Base-by-base conservation (phyloP, 2,329 filamentous ascomycete genomes). In the Purpureocillium takamizusanense region DNA sequence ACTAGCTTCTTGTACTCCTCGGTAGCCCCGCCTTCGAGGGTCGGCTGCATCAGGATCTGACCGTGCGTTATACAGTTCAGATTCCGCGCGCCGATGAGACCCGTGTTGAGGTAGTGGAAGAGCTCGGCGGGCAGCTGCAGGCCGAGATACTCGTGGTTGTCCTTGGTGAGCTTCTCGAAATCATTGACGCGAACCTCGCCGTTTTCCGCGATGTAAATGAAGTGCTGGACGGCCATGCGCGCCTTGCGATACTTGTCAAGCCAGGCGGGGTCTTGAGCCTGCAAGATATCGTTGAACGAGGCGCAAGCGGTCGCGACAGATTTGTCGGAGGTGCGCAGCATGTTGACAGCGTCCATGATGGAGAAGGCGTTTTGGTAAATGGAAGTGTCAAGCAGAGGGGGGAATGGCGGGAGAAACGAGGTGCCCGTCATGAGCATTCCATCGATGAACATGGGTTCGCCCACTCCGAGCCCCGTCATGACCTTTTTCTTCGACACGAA, bases 121-220 rank as follows among this genome's bases (percentile, higher is more conserved):
- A 97, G 70, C 61, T 98, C 92, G 31, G 88, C 80, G 0, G 92
- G 88, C 5, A 98, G 70, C 42, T 89, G 83, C 42, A 94, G 77
- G n/a, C 88, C 88, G 44, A 95, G 77, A 55, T 95, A 89, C 53
- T 90, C 82, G 55, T 94, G 86, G 47, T 92, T 81, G 55, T 97
- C 89, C 33, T 74, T 75, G 2, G 92, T 89, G 15, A 88, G 75
- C 39, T 78, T 72, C 7, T 86, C 82, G 39, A 71, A 74, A 50
- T 89, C 81, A 51, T 86, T 72, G 13, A 88, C 83, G 42, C 77
- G 75, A 36, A 95, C 74, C 51, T 83, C 79, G 31, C 92, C 92
- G n/a, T 76, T 77, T 39, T 78, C 72, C 27, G 81, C 77, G 47
- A 95, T 79, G 52, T 89, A 79, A 31, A 94, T 81, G 59, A 90